phyloP scores from a whole-genome alignment of 495 filamentous ascomycete species.

The Apiosordaria backusii region DNA sequence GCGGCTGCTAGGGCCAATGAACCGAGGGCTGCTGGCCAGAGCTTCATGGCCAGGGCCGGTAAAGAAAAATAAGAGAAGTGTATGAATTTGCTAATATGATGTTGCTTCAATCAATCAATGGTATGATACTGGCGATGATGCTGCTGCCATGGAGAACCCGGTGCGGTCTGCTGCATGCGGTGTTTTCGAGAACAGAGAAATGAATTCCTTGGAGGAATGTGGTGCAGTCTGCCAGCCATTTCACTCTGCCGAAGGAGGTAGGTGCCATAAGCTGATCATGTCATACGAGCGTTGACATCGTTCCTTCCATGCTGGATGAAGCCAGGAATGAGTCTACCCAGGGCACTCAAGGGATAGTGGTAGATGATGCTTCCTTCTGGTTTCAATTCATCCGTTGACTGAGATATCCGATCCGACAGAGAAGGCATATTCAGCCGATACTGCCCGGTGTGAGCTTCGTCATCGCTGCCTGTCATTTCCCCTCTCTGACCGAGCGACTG shows the following conservation, averaged over 20 bases:
- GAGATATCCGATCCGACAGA: too few relatives aligned
- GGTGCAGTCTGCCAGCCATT: neutral
- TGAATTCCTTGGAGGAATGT: neutral
- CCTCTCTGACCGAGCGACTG: too few relatives aligned
- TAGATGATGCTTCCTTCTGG: neutral
- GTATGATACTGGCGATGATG: neutral
- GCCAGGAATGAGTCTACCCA: too few relatives aligned
- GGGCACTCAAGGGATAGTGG: too few relatives aligned
- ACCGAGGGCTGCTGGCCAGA: neutral
- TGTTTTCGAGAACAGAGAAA: too few relatives aligned
- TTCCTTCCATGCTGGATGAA: neutral
- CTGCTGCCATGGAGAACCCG: neutral
- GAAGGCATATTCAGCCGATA: too few relatives aligned
- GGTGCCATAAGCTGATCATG: neutral
- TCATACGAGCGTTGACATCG: neutral
- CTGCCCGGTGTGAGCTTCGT: too few relatives aligned
- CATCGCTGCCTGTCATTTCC: too few relatives aligned
- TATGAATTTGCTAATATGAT: neutral
- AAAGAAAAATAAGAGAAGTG: neutral
- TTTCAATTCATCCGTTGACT: too few relatives aligned
- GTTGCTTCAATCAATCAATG: neutral
- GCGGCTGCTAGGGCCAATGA: neutral
- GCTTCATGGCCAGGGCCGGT: slow-evolving; percentile 9
- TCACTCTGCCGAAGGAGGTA: neutral
- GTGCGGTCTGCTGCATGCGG: too few relatives aligned